Percentiles rank a stretch among this genome's conserved stretches.
Conservation (phyloP, 345 rosid genomes). For the Eucalyptus regnans region DNA sequence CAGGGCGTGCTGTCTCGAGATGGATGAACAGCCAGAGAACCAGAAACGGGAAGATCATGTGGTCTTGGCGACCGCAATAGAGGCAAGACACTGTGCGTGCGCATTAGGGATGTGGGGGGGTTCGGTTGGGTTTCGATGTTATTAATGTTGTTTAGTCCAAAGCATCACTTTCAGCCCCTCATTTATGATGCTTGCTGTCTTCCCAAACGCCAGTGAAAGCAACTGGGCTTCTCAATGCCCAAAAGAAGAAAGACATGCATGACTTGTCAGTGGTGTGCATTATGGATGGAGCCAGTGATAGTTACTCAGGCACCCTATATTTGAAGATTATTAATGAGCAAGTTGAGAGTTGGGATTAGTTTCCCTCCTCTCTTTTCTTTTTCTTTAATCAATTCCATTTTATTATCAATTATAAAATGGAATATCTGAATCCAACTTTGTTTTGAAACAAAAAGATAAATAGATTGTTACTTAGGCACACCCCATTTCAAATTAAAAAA, state of each 20-base stretch:
- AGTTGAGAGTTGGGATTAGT: not conserved
- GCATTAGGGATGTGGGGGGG: not conserved
- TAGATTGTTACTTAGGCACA: too few relatives aligned
- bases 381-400: not conserved
- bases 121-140: not conserved
- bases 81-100: not conserved
- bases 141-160: not conserved
- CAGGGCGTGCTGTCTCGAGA: not conserved
- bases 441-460: not conserved
- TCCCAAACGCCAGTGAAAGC: not conserved
- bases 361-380: not conserved
- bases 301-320: not conserved
- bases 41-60: slow-evolving; percentile 3
- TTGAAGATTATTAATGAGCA: too few relatives aligned
- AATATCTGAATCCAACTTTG: not conserved
- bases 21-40: not conserved
- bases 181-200: not conserved
- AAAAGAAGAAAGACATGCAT: not conserved
- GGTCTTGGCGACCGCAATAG: slow-evolving; percentile 8
- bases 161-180: not conserved
- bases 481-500: too few relatives aligned
- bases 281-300: not conserved
- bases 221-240: not conserved
- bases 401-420: not conserved
- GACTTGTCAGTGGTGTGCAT: not conserved